These are phyloP conservation scores for Lobulomyces angularis DNA, from an alignment of 192 early-diverging fungal genomes.

Conservation along the genomic window DNA sequence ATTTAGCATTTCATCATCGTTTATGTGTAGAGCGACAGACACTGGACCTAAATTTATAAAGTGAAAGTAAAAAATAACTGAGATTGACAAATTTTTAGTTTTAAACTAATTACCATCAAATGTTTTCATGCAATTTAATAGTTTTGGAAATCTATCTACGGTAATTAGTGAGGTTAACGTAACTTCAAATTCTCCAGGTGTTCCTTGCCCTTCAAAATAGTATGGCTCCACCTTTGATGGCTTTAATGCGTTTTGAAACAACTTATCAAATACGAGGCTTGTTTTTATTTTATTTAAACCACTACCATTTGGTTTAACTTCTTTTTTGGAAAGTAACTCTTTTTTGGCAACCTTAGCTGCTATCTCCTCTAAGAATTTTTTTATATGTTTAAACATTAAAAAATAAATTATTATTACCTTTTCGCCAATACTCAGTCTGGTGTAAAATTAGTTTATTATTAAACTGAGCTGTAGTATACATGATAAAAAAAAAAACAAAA, in stretches of 20 bases:
- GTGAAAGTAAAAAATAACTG: not conserved
- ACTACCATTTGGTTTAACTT: too few relatives aligned
- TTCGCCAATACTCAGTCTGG: too few relatives aligned
- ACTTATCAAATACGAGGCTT: constrained; percentile 41
- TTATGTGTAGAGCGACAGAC: constrained; percentile 45
- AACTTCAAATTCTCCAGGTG: constrained; percentile 37
- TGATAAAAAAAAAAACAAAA: too few relatives aligned
- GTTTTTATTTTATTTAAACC: too few relatives aligned
- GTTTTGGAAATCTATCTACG: constrained; percentile 36
- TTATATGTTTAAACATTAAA: too few relatives aligned
- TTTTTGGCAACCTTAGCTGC: too few relatives aligned
- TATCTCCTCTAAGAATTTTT: too few relatives aligned
- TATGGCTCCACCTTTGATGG: constrained; percentile 51
- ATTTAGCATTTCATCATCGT: constrained; percentile 37
- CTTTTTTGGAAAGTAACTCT: too few relatives aligned
- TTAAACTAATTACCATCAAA: constrained; percentile 28
- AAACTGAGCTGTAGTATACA: too few relatives aligned
- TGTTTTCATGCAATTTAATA: constrained; percentile 31
- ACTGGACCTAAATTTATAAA: constrained; percentile 7
- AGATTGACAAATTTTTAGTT: constrained; percentile 5
- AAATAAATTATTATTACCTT: too few relatives aligned
- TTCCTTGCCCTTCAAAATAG: constrained; percentile 34
- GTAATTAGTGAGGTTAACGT: constrained; percentile 47
- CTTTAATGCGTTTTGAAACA: constrained; percentile 44
- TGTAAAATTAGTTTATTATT: too few relatives aligned